Evolutionary conservation across 176 grass and related monocot species (phyloP).

Genomic region (Triticum turgidum): DNA sequence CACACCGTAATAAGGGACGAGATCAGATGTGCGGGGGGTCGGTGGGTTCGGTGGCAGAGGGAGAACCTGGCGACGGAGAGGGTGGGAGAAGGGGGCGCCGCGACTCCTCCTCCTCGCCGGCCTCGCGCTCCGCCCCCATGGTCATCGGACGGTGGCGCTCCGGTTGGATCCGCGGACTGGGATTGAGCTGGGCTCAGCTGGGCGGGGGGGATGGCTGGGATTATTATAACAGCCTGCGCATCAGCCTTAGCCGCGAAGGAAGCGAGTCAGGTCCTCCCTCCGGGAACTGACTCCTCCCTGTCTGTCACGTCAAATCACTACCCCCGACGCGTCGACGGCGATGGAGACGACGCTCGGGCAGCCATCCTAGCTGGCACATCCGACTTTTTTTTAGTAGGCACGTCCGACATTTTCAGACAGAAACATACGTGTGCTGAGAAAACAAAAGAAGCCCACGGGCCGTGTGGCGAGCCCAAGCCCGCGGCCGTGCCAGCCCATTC

Average conservation of each 20-base stretch:
- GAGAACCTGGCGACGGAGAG: conserved; percentile 3
- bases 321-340: neutral
- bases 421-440: too few species aligned
- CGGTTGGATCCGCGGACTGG: neutral
- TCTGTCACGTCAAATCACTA: neutral
- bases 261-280: neutral
- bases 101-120: conserved; percentile 30
- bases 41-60: neutral
- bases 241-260: conserved; percentile 11
- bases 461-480: too few species aligned
- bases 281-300: neutral
- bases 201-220: neutral
- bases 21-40: too few species aligned
- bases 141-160: neutral
- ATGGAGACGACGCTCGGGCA: neutral
- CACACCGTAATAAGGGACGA: neutral
- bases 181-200: neutral
- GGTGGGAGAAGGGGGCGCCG: conserved; percentile 29
- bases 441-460: neutral
- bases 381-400: too few species aligned
- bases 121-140: conserved; percentile 11
- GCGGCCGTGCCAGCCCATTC: too few species aligned
- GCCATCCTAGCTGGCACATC: neutral
- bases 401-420: too few species aligned
- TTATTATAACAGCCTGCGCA: neutral